Base-by-base conservation (phyloP, 192 early-diverging fungal genomes). In the Umbelopsis sp. region DNA sequence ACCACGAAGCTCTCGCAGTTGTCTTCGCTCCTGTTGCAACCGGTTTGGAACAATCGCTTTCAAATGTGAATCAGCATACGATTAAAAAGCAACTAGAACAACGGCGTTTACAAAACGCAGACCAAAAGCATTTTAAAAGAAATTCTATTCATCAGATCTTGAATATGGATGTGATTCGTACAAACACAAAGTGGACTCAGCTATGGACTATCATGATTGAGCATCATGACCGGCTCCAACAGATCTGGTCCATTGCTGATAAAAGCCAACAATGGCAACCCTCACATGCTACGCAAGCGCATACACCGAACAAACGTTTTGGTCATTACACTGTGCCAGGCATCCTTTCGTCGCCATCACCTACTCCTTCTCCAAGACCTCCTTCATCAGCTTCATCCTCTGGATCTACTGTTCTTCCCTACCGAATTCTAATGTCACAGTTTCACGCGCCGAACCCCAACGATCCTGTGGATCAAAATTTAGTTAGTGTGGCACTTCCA, bases 11-110 rank as follows among this genome's bases (percentile, higher is more conserved):
- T 4, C 53, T 78, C 45, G 76, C 76, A 9, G 45, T 78, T 30
- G 72, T 78, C 7, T 55, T 78, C 18, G 71, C 72, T 23, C 76
- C 76, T 8, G 75, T 77, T 6, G 72, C 71, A 47, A 77, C 67
- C 15, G 75, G 75, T 13, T 35, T 77, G 27, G 75, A 77, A 53
- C 53, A 71, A n/a, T 72, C 68, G 16, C 25, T 77, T 25, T 64
- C 51, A 2, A 69, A 46, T 25, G 48, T 70, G 5, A 61, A 61
- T 30, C 55, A 61, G 30, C 21, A 61, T 35, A 61, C 55, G 18
- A 61, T 61, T 16, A 61, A 61, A 35, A 61, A 61, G 30, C 55
- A 61, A 61, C 30, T 61, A 2, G 55, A 61, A 16, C 55, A 61
- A 25, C 55, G 55, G 4, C 55, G 27, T 18, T 25, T 61, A 18